Evolutionary conservation across 192 early-diverging fungal genomes (phyloP), one percentile per base, ranked within the genome.

Genomic region (Gonapodya sp.): DNA sequence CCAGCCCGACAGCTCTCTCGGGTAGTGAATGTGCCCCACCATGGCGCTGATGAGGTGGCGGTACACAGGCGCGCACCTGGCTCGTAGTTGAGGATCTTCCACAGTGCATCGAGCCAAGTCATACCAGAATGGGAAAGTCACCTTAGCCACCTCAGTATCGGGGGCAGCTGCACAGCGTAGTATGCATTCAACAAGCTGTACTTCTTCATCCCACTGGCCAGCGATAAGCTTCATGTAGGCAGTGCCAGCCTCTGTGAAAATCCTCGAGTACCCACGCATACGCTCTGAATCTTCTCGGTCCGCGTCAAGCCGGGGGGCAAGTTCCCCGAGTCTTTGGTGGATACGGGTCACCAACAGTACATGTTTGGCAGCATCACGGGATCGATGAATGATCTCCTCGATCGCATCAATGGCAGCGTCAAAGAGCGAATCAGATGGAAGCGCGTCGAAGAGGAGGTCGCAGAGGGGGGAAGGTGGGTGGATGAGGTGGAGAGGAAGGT

Each of bases 51-150:
- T 92, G 32, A 97, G 79, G 16, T 84, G 83, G 64, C 85, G 83
- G 81, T 85, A 97, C 18, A 96, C 85, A 32, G 88, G 86, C 18
- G 87, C 84, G 80, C 94, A 96, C 1, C 35, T 31, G 31, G 82
- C 79, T 24, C 78, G 81, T 18, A 80, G 35, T 18, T 75, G 85
- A 84, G 8, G 87, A 81, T 2, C 84, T 83, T 33, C 89, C 88
- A 81, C 35, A 73, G 36, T 72, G 8, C 37, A 73, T 80, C 94
- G 92, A 0, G 94, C 90, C 73, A 98, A 87, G 75, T 87, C 84
- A 37, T 89, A 90, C 98, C 98, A 99, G 77, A 97, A 97, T 24
- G 91, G 87, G 86, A 97, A 97, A 31, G 96, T 94, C 88, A 97
- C 95, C 36, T 87, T 87, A 8, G 94, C 94, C 34, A 96, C 93